Conservation (phyloP, 2,329 filamentous ascomycete genomes). For the Chaetomium strumarium region DNA sequence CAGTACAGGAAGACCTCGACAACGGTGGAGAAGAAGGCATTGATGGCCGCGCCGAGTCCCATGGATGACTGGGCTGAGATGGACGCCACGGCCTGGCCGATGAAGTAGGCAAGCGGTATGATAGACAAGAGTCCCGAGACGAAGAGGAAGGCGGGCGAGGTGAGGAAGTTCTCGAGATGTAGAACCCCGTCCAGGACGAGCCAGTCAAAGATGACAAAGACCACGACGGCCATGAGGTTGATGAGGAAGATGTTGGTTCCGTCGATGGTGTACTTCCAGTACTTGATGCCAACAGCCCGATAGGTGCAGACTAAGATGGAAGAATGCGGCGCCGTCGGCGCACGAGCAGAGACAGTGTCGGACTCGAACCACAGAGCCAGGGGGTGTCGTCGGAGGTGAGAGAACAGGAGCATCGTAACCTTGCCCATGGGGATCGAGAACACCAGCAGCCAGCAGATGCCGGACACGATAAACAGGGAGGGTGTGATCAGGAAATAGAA, state of each 20-base stretch:
- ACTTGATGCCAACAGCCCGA: constrained; percentile 85
- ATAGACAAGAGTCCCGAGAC: constrained; percentile 79
- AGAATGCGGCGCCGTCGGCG: constrained; percentile 64
- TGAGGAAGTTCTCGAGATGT: constrained; percentile 65
- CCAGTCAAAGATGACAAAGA: constrained; percentile 93
- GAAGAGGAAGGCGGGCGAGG: constrained; percentile 81
- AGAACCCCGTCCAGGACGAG: constrained; percentile 66
- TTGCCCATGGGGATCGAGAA: constrained; percentile 99
- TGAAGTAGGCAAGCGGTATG: constrained; percentile 96
- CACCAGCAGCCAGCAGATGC: constrained; percentile 90
- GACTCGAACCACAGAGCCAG: constrained; percentile 90
- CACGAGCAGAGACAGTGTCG: constrained; percentile 68
- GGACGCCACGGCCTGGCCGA: constrained; percentile 94
- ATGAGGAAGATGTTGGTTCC: constrained; percentile 99
- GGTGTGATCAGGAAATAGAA: constrained; percentile 93
- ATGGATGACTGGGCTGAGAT: constrained; percentile 98
- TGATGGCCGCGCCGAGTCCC: constrained; percentile 94
- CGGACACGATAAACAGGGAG: constrained; percentile 75
- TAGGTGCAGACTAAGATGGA: constrained; percentile 96
- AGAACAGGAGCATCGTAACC: constrained; percentile 80
- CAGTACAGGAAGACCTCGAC: constrained; percentile 98
- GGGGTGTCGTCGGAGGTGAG: constrained; percentile 87
- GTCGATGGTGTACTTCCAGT: constrained; percentile 99
- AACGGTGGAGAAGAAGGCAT: constrained; percentile 95
- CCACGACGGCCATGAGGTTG: constrained; percentile 89